These are phyloP conservation scores for Vaccinium macrocarpon DNA, from an alignment of 148 eudicot species.

Conservation along the genomic window DNA sequence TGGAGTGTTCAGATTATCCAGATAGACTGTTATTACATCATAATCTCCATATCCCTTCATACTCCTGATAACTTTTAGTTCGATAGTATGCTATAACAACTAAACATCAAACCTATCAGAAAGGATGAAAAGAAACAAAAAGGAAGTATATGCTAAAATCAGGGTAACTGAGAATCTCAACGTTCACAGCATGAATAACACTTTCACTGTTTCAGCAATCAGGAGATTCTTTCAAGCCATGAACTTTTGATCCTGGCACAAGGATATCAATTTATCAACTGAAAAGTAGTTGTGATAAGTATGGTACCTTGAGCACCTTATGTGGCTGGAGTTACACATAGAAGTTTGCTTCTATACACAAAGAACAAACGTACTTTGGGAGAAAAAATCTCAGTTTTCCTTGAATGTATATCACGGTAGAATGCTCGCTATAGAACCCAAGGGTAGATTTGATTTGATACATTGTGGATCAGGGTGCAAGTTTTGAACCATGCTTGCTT, in stretches of 20 bases:
- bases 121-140: not conserved
- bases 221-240: not conserved
- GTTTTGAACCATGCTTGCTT: not conserved
- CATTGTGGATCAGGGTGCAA: not conserved
- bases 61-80: not conserved
- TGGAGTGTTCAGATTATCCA: not conserved
- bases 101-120: not conserved
- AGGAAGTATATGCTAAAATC: not conserved
- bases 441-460: slow-evolving; percentile 3
- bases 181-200: not conserved
- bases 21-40: not conserved
- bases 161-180: not conserved
- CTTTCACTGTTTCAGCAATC: not conserved
- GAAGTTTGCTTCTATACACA: not conserved
- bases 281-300: not conserved
- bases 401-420: not conserved
- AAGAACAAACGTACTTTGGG: not conserved
- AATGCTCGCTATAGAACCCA: not conserved
- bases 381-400: not conserved
- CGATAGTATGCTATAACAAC: not conserved
- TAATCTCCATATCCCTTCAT: not conserved
- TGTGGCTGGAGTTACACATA: not conserved
- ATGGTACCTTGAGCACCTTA: not conserved
- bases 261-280: not conserved
- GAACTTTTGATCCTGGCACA: not conserved